Conservation (phyloP, 495 filamentous ascomycete species). For the Penicillium silybi region DNA sequence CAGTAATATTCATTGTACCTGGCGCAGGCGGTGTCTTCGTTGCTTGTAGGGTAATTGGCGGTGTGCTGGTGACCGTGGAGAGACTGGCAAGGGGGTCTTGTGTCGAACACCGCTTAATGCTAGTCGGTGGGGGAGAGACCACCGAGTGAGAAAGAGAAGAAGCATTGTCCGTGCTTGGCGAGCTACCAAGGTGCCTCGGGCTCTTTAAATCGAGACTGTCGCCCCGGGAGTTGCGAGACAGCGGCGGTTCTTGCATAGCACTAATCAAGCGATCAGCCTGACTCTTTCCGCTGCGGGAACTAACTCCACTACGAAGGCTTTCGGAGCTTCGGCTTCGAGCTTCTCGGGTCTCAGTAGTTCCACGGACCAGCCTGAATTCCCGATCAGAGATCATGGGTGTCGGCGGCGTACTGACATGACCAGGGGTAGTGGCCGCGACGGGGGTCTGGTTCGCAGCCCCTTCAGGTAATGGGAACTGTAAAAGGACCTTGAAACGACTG, state of each 20-base stretch:
- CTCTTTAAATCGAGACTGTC: constrained; percentile 20
- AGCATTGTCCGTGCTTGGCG: constrained; percentile 11
- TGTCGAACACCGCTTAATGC: constrained; percentile 5
- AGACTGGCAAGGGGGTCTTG: constrained; percentile 21
- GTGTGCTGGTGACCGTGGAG: constrained; percentile 21
- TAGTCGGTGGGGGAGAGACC: background rate
- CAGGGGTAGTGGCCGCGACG: background rate
- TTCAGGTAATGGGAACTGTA: constrained; percentile 36
- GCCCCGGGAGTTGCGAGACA: constrained; percentile 32
- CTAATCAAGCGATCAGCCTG: constrained; percentile 74
- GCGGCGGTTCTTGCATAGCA: constrained; percentile 62
- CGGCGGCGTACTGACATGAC: constrained; percentile 4
- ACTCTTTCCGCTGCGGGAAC: constrained; percentile 55
- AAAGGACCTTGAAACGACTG: constrained; percentile 62
- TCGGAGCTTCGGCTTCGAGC: constrained; percentile 35
- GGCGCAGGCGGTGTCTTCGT: constrained; percentile 20
- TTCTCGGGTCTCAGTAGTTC: constrained; percentile 1
- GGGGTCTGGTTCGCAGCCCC: constrained; percentile 4
- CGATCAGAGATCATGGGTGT: constrained; percentile 21
- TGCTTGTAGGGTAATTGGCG: constrained; percentile 15
- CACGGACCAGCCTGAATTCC: constrained; percentile 33
- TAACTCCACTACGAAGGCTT: constrained; percentile 52
- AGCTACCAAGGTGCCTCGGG: constrained; percentile 4
- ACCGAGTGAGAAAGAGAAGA: constrained; percentile 11
- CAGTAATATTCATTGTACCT: constrained; percentile 36